Evolutionary conservation across 768 basidiomycete species (phyloP).

Genomic region (Gloeostereum incarnatum): DNA sequence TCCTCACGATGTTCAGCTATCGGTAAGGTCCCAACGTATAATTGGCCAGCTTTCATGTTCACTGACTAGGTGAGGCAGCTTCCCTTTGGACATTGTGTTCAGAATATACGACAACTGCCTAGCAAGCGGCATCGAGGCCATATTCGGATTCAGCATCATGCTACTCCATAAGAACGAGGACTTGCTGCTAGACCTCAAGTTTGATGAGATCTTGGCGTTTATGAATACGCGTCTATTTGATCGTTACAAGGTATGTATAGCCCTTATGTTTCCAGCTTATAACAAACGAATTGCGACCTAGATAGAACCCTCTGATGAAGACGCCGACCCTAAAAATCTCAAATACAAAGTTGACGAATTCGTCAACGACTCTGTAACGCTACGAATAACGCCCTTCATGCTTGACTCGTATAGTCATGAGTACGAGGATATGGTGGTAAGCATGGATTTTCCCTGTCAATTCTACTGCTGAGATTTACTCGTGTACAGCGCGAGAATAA

Average conservation of each 20-base stretch:
- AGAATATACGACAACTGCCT: conserved; percentile 95
- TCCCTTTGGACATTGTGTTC: conserved; percentile 90
- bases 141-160: conserved; percentile 89
- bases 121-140: conserved; percentile 94
- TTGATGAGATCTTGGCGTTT: conserved; percentile 84
- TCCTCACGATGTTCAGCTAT: conserved; percentile 94
- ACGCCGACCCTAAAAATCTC: conserved; percentile 17
- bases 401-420: conserved; percentile 84
- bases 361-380: conserved; percentile 76
- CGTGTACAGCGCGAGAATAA: conserved; percentile 51
- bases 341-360: conserved; percentile 73
- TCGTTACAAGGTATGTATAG: conserved; percentile 48
- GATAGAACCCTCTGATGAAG: conserved; percentile 17
- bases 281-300: conserved; percentile 8
- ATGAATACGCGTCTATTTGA: conserved; percentile 80
- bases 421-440: conserved; percentile 70
- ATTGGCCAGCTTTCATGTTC: not conserved
- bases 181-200: conserved; percentile 67
- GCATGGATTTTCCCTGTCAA: conserved; percentile 6
- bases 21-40: conserved; percentile 36
- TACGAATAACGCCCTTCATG: conserved; percentile 94
- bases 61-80: conserved; percentile 35
- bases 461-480: not conserved
- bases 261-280: not conserved
- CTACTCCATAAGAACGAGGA: conserved; percentile 87